Evolutionary conservation across 306 rosid genomes (phyloP).

Genomic region (Abrus precatorius): DNA sequence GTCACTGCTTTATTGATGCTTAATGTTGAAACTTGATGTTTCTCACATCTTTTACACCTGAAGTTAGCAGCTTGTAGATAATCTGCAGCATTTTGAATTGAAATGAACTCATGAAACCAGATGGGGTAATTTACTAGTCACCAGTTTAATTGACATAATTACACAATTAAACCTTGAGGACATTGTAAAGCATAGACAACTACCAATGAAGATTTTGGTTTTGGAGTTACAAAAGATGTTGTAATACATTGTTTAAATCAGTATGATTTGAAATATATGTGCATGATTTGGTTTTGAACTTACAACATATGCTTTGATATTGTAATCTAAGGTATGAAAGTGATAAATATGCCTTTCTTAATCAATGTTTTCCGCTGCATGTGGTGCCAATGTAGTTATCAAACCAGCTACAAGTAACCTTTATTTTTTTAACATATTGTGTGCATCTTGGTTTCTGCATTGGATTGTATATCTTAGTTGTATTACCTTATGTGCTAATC

Average conservation of each 20-base stretch:
- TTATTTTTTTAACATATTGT: background rate
- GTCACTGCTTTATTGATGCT: background rate
- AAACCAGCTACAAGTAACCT: background rate
- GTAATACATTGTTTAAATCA: background rate
- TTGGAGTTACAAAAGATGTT: background rate
- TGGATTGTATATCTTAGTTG: background rate
- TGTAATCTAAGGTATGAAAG: background rate
- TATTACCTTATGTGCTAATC: background rate
- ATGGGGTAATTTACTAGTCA: background rate
- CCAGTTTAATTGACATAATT: background rate
- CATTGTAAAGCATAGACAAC: background rate
- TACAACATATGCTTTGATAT: background rate
- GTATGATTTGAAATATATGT: background rate
- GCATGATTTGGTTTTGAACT: too few species aligned
- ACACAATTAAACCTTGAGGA: background rate
- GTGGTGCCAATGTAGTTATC: background rate
- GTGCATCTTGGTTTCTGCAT: background rate
- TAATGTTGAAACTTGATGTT: too few species aligned
- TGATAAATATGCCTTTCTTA: background rate
- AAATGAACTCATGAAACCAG: constrained; percentile 13
- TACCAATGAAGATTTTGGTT: background rate
- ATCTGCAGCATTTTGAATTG: too few species aligned
- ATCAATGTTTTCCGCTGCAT: background rate
- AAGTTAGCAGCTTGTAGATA: background rate
- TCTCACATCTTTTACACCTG: background rate